phyloP scores from a whole-genome alignment of 257 asterid genomes.

The Solanum megistacrolobum region DNA sequence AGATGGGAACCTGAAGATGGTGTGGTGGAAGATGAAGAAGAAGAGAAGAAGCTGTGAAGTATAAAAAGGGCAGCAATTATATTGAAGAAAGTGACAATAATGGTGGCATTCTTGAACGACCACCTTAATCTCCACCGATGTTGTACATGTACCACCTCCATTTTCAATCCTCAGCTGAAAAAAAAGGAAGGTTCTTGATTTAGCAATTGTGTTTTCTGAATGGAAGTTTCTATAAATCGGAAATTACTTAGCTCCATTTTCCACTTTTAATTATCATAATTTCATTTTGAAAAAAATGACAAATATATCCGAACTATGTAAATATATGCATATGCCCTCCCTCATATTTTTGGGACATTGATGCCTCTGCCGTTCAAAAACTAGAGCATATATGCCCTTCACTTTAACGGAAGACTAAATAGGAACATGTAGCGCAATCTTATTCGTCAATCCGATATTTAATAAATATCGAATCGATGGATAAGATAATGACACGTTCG shows the following conservation, averaged over 20 bases:
- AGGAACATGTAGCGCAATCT: no score
- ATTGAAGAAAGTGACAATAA: conserved; percentile 58
- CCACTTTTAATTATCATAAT: no score
- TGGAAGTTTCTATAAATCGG: not conserved
- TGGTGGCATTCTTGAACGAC: conserved; percentile 79
- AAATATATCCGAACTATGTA: no score
- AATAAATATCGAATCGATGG: no score
- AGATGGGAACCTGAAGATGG: conserved; percentile 36
- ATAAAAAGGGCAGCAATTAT: conserved; percentile 47
- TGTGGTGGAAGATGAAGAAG: conserved; percentile 34
- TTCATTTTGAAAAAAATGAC: no score
- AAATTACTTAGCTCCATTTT: not conserved
- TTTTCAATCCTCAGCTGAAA: not conserved
- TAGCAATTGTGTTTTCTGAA: not conserved
- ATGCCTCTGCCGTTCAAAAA: no score
- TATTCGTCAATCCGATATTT: no score
- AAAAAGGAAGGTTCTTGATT: not conserved
- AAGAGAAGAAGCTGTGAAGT: conserved; percentile 46
- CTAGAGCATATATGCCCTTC: no score
- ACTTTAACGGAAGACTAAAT: no score
- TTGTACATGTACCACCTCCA: conserved; percentile 17
- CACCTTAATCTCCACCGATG: conserved; percentile 61
- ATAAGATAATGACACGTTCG: no score
- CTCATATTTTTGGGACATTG: no score
- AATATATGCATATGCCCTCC: no score